A percentile compares a stretch with the other conserved stretches of the same genome.
Evolutionary conservation across 179 eudicot species (phyloP).

Genomic region (Carnegiea gigantea): DNA sequence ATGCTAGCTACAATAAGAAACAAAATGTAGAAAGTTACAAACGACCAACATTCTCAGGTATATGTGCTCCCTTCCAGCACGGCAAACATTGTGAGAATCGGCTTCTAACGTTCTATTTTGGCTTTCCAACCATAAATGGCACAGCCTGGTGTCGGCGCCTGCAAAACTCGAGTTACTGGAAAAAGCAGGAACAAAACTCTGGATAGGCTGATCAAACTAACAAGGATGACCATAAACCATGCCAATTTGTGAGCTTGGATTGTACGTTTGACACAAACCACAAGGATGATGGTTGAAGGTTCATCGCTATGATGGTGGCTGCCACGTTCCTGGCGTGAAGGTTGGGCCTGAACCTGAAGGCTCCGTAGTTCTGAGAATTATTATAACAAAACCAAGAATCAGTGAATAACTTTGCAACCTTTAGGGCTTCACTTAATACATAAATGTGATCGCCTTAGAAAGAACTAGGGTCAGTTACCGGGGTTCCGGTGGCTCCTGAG

Average conservation of each 20-base stretch:
- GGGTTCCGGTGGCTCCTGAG: constrained; percentile 35
- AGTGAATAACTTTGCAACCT: not conserved
- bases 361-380: constrained; percentile 71
- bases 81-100: not conserved
- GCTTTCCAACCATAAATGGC: not conserved
- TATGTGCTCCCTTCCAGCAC: not conserved
- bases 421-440: too few species aligned
- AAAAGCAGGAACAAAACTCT: not conserved
- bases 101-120: not conserved
- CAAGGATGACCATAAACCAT: not conserved
- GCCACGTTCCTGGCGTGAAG: constrained; percentile 93
- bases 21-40: constrained; percentile 4
- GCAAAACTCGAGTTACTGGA: not conserved
- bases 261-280: not conserved
- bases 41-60: not conserved
- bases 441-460: constrained; percentile 4
- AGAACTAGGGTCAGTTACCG: constrained; percentile 32
- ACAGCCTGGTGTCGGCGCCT: too few species aligned
- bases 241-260: not conserved
- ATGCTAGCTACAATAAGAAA: not conserved
- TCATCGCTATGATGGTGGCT: constrained; percentile 70
- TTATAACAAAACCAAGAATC: not conserved
- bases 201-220: not conserved
- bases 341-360: constrained; percentile 84
- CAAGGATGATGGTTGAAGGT: not conserved